phyloP scores from a whole-genome alignment of 2,329 filamentous ascomycete species.

The Helotiales sp. region DNA sequence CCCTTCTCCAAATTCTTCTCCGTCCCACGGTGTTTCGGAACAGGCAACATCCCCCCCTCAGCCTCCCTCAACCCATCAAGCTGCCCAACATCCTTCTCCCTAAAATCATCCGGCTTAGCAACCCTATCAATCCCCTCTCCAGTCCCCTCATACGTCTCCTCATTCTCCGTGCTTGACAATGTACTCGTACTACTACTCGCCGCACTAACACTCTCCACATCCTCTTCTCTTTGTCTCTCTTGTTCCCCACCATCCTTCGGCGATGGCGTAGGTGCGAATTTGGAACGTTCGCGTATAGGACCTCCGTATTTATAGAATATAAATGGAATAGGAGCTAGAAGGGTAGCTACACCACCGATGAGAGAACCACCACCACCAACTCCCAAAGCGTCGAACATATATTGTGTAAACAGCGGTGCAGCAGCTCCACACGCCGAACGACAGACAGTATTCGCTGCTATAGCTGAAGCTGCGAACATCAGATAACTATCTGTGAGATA shows the following conservation, averaged over 20 bases:
- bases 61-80: slow-evolving; percentile 1
- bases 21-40: neutral
- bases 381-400: slow-evolving; percentile 43
- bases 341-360: slow-evolving; percentile 49
- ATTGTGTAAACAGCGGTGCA: slow-evolving; percentile 59
- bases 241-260: neutral
- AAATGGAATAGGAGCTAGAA: slow-evolving; percentile 32
- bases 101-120: slow-evolving; percentile 6
- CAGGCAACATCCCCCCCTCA: neutral
- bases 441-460: slow-evolving; percentile 63
- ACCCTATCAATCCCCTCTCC: slow-evolving; percentile 10
- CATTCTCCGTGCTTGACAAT: slow-evolving; percentile 1
- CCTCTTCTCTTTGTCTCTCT: neutral
- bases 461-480: slow-evolving; percentile 45
- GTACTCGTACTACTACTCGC: neutral
- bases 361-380: slow-evolving; percentile 53
- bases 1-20: slow-evolving; percentile 21
- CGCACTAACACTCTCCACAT: neutral
- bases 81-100: slow-evolving; percentile 3
- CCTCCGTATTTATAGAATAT: slow-evolving; percentile 34
- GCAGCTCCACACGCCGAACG: slow-evolving; percentile 65
- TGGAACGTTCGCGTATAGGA: slow-evolving; percentile 32
- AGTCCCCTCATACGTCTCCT: neutral
- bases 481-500: slow-evolving; percentile 48
- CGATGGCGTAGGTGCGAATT: slow-evolving; percentile 28